Evolutionary conservation across 1,284 basidiomycete genomes (phyloP).

Genomic region (Moesziomyces sp.): DNA sequence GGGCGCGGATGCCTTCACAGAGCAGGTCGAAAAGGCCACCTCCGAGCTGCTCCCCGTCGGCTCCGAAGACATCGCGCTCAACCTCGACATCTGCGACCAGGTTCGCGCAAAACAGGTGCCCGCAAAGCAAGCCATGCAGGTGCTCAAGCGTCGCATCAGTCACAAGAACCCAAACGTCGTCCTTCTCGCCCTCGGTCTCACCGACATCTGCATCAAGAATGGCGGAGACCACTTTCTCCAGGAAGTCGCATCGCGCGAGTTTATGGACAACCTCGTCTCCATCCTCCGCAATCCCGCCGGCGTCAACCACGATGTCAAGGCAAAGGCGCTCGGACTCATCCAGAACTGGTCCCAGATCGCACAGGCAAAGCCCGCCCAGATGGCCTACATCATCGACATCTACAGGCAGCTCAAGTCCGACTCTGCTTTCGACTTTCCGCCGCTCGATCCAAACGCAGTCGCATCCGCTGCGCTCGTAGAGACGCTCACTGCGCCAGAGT

Average conservation of each 20-base stretch:
- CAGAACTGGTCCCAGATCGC: constrained; percentile 95
- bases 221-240: constrained; percentile 89
- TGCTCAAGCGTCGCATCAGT: constrained; percentile 84
- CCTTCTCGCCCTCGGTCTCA: constrained; percentile 81
- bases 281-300: constrained; percentile 75
- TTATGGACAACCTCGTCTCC: constrained; percentile 89
- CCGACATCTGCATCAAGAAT: constrained; percentile 96
- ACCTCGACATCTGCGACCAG: constrained; percentile 95
- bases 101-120: constrained; percentile 87
- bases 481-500: constrained; percentile 78
- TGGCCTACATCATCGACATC: constrained; percentile 65
- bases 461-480: constrained; percentile 63
- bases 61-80: constrained; percentile 87
- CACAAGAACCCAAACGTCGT: constrained; percentile 98
- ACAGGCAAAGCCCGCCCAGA: constrained; percentile 77
- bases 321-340: constrained; percentile 79
- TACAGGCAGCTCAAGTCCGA: constrained; percentile 51
- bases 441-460: constrained; percentile 76
- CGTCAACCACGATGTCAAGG: constrained; percentile 85
- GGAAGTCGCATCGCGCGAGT: constrained; percentile 77
- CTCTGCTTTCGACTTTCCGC: constrained; percentile 80
- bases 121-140: constrained; percentile 87
- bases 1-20: constrained; percentile 61
- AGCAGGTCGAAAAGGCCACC: constrained; percentile 80
- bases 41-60: constrained; percentile 81